These are phyloP conservation scores for Solanum megistacrolobum DNA, from an alignment of 257 asterid species.

Conservation along the genomic window DNA sequence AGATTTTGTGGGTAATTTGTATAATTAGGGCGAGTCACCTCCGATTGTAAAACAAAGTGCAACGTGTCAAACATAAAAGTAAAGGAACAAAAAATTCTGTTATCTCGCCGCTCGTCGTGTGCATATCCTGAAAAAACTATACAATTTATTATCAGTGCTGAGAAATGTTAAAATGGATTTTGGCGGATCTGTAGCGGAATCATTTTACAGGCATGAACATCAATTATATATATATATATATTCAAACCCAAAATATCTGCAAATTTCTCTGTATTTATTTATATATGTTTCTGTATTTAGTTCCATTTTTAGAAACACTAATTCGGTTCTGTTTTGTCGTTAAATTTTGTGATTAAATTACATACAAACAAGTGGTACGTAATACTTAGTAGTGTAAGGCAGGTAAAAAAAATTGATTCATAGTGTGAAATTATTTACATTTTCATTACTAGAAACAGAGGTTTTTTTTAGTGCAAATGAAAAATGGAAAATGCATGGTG, in stretches of 20 bases:
- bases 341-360: neutral
- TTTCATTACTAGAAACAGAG: too few species aligned
- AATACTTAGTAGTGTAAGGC: neutral
- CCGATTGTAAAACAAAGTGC: neutral
- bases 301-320: neutral
- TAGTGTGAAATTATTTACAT: neutral
- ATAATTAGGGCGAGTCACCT: neutral
- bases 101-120: neutral
- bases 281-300: neutral
- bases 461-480: too few species aligned
- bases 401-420: neutral
- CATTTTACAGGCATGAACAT: neutral
- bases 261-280: neutral
- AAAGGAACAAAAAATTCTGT: neutral
- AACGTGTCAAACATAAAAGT: neutral
- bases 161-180: neutral
- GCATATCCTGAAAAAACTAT: neutral
- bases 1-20: neutral
- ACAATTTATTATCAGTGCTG: neutral
- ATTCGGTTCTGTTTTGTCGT: neutral
- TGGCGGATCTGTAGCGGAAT: neutral
- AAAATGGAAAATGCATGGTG: too few species aligned
- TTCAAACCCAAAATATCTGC: neutral
- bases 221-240: neutral
- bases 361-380: neutral